Evolutionary conservation across 257 asterid genomes (phyloP), one percentile per base, ranked within the genome.

Genomic region (Rehmannia glutinosa): DNA sequence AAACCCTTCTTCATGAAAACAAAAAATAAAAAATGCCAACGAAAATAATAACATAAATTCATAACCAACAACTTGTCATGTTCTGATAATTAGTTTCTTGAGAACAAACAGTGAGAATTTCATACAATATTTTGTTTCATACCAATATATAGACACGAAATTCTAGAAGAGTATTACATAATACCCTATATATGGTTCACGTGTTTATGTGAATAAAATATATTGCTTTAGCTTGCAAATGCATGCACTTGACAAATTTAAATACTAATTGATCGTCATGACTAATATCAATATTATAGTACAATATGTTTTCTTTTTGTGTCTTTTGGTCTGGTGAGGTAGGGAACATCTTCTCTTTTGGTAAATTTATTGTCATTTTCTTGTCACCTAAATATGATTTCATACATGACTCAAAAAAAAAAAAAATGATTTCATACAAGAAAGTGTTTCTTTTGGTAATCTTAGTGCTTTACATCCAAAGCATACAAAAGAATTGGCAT

Each of bases 381-480:
- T 58, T 71, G 69, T 72, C 75, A 54, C 24, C 43, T 54, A 53
- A 67, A 12, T 61, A n/a, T n/a, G n/a, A n/a, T n/a, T n/a, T n/a
- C n/a, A n/a, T n/a, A n/a, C n/a, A n/a, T n/a, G n/a, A n/a, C n/a
- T n/a, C n/a, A n/a, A n/a, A n/a, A n/a, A 2, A 30, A 30, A 30
- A 3, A 32, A 1, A 39, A 7, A 58, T 72, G 54, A 76, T 71
- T 53, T 71, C 75, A 67, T 62, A 62, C 67, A 43, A 46, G 35
- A 72, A 68, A 20, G 9, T 32, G 63, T 55, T 15, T 12, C 41
- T 68, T 59, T 69, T 27, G 27, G 39, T 46, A 32, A 24, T 49
- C 12, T 36, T 46, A 17, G 32, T 59, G 50, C 19, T 15, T 60
- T 41, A 20, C 30, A 32, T 66, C 15, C 42, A 21, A 33, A 64